Base-by-base conservation (phyloP, 2,329 filamentous ascomycete species). In the Penicillium sp. region DNA sequence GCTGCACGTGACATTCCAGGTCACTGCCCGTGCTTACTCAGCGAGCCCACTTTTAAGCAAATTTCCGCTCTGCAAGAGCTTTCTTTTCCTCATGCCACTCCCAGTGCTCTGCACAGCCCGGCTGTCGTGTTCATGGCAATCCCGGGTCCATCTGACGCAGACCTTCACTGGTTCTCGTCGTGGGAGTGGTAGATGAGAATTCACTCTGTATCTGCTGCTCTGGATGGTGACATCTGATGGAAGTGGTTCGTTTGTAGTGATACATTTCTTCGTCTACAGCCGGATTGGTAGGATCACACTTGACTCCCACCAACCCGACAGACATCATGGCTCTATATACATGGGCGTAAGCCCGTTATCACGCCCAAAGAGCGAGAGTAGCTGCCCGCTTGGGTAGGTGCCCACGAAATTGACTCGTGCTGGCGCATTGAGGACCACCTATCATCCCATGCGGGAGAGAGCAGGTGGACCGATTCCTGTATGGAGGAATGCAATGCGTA, bases 181-280 rank as follows among this genome's bases (percentile, higher is more conserved):
- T 62, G 60, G 73, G 77, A 75, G 81, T 78, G 81, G 76, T 65
- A 86, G 80, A 86, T 70, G 54, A 67, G 79, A 68, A 56, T 56
- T 79, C 83, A 75, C 80, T 82, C 82, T 83, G 84, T 88, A 88
- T 88, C 84, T 88, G 83, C 84, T 86, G 81, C 84, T 82, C 82
- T 86, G 77, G 84, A 88, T 82, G 69, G 57, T 54, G 46, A 62
- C 68, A 72, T 74, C 74, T 87, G 84, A 87, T 79, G 80, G 81
- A 81, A 71, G 84, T 81, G 75, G 84, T 84, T 88, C 84, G 84
- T 74, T 62, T 81, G 81, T 62, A 81, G 81, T 78, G 82, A 81
- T 78, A 87, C 82, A 87, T 66, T 62, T 50, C 55, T 51, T 43
- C 51, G 47, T 53, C 48, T 49, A 43, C 31, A 54, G 25, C 17